phyloP scores from a whole-genome alignment of 148 eudicot species.

The Rhododendron griersonianum region DNA sequence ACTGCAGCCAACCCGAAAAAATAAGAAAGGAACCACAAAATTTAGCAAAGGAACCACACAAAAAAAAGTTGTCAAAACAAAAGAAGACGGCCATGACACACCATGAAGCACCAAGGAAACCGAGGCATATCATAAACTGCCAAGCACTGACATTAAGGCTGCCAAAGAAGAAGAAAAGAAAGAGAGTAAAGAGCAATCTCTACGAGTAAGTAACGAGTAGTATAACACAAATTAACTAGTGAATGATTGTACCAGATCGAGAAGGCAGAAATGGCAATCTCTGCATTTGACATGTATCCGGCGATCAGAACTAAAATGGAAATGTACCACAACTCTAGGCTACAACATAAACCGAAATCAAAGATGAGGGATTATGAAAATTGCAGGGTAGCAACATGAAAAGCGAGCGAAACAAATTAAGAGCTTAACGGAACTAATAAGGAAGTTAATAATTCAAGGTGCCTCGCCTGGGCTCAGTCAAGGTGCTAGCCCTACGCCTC shows the following conservation, averaged over 20 bases:
- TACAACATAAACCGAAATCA: conserved; percentile 5
- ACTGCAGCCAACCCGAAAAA: conserved; percentile 16
- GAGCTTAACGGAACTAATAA: neutral
- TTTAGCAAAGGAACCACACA: neutral
- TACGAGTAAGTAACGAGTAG: neutral
- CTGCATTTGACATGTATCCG: conserved; percentile 61
- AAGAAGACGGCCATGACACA: conserved; percentile 14
- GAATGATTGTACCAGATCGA: conserved; percentile 49
- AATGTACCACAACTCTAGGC: conserved; percentile 77
- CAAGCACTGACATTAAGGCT: conserved; percentile 63
- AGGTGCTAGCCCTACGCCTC: neutral
- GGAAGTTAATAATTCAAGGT: too few relatives aligned
- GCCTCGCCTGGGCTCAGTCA: too few relatives aligned
- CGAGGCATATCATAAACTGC: conserved; percentile 67
- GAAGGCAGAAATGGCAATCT: conserved; percentile 68
- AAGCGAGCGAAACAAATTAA: neutral
- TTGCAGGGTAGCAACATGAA: neutral
- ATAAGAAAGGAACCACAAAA: neutral
- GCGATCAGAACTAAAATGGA: conserved; percentile 60
- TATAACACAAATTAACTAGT: neutral
- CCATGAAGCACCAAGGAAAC: conserved; percentile 66
- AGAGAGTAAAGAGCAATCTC: neutral
- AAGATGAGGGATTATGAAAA: neutral
- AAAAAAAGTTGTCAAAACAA: neutral
- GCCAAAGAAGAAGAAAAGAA: conserved; percentile 6